These are phyloP conservation scores for Vigna reflexopilosa DNA, from an alignment of 306 rosid genomes.

Conservation along the genomic window DNA sequence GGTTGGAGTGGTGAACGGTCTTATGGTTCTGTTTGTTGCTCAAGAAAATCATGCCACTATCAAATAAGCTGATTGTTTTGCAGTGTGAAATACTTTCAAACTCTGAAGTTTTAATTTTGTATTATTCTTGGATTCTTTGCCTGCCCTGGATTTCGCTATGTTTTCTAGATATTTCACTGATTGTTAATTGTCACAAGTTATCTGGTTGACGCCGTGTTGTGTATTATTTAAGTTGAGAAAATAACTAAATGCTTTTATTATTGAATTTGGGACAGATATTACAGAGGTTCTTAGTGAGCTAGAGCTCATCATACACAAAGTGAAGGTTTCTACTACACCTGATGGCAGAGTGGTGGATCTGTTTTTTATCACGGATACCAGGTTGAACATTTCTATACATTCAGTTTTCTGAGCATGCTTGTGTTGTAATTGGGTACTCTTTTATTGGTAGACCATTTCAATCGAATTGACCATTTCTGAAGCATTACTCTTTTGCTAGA, in stretches of 20 bases:
- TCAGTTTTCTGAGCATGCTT: constrained; percentile 8
- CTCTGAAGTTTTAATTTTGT: background rate
- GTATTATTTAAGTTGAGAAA: background rate
- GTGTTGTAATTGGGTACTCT: constrained; percentile 12
- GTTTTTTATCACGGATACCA: constrained; percentile 88
- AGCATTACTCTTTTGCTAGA: background rate
- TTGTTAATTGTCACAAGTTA: background rate
- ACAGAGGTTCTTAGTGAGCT: constrained; percentile 85
- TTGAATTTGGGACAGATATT: constrained; percentile 69
- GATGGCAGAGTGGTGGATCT: constrained; percentile 92
- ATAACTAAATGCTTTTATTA: constrained; percentile 32
- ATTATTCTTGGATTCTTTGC: background rate
- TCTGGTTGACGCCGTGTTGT: constrained; percentile 8
- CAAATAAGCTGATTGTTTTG: background rate
- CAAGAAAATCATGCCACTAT: background rate
- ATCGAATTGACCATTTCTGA: background rate
- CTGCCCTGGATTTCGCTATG: constrained; percentile 16
- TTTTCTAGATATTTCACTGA: background rate
- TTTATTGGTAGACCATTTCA: constrained; percentile 22
- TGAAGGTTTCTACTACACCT: constrained; percentile 96
- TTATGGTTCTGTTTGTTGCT: background rate
- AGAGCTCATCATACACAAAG: constrained; percentile 86
- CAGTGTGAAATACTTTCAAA: background rate
- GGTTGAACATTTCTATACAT: constrained; percentile 55
- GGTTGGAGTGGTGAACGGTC: background rate